Conservation (phyloP, 345 rosid species). For the Gossypium turneri region DNA sequence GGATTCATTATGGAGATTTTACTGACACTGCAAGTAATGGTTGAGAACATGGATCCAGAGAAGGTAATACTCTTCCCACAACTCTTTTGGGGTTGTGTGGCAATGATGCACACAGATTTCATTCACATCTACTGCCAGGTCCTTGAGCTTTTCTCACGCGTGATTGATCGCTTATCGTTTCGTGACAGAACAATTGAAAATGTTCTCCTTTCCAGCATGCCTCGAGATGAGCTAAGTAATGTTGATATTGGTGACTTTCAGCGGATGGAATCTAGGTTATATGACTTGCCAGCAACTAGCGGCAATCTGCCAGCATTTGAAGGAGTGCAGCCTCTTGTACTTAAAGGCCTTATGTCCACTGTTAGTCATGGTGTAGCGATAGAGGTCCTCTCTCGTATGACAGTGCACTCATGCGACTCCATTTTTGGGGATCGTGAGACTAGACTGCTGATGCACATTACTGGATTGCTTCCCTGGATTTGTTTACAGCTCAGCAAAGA, state of each 20-base stretch:
- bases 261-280: slow-evolving; percentile 63
- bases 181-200: slow-evolving; percentile 93
- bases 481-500: slow-evolving; percentile 86
- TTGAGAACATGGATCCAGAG: slow-evolving; percentile 99
- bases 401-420: slow-evolving; percentile 91
- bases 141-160: slow-evolving; percentile 91
- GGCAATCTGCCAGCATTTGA: slow-evolving; percentile 84
- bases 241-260: slow-evolving; percentile 58
- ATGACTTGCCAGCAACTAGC: slow-evolving; percentile 58
- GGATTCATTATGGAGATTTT: slow-evolving; percentile 96
- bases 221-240: slow-evolving; percentile 71
- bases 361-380: slow-evolving; percentile 89
- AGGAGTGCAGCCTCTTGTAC: slow-evolving; percentile 98
- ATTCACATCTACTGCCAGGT: slow-evolving; percentile 98
- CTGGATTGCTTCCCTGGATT: slow-evolving; percentile 96
- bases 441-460: slow-evolving; percentile 93
- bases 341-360: slow-evolving; percentile 89
- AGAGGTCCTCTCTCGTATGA: slow-evolving; percentile 80
- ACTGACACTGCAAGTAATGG: slow-evolving; percentile 94
- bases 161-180: slow-evolving; percentile 81
- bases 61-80: slow-evolving; percentile 96
- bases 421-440: slow-evolving; percentile 91
- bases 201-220: slow-evolving; percentile 97
- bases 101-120: slow-evolving; percentile 99
- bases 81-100: slow-evolving; percentile 98